phyloP scores from a whole-genome alignment of 257 asterid species.

The Solanum pennellii region DNA sequence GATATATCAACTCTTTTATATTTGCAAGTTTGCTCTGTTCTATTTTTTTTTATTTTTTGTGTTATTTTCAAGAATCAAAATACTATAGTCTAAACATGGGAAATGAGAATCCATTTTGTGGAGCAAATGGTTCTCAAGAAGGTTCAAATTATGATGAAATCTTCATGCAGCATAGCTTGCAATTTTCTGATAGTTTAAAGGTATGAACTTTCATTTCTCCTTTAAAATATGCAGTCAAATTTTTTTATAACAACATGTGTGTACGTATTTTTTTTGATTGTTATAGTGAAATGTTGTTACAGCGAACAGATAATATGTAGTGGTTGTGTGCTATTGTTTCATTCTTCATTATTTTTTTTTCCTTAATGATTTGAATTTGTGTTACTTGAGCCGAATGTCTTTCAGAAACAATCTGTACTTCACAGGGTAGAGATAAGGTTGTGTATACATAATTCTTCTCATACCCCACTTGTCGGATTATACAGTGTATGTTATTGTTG shows the following conservation, averaged over 20 bases:
- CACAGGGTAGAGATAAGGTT: background rate
- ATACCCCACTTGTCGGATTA: background rate
- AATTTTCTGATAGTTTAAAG: slow-evolving; percentile 62
- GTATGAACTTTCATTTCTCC: slow-evolving; percentile 6
- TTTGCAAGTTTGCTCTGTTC: background rate
- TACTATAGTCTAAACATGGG: slow-evolving; percentile 6
- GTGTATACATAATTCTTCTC: background rate
- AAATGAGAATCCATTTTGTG: background rate
- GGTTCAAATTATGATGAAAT: slow-evolving; percentile 58
- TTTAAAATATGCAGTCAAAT: background rate
- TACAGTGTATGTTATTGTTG: background rate
- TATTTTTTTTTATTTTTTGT: background rate
- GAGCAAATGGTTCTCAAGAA: slow-evolving; percentile 14
- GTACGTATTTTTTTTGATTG: background rate
- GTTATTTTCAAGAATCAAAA: background rate
- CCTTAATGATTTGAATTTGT: background rate
- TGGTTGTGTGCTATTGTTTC: background rate
- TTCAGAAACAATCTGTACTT: background rate
- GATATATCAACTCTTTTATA: background rate
- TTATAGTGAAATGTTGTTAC: background rate
- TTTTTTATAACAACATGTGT: background rate
- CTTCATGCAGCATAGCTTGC: slow-evolving; percentile 44
- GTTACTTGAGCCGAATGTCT: background rate
- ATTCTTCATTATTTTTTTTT: background rate
- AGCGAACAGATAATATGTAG: background rate